A percentile compares a stretch with the other conserved stretches of the same genome.
These are phyloP conservation scores for Cladophialophora chaetospira DNA, from an alignment of 2,329 filamentous ascomycete species.

Conservation along the genomic window DNA sequence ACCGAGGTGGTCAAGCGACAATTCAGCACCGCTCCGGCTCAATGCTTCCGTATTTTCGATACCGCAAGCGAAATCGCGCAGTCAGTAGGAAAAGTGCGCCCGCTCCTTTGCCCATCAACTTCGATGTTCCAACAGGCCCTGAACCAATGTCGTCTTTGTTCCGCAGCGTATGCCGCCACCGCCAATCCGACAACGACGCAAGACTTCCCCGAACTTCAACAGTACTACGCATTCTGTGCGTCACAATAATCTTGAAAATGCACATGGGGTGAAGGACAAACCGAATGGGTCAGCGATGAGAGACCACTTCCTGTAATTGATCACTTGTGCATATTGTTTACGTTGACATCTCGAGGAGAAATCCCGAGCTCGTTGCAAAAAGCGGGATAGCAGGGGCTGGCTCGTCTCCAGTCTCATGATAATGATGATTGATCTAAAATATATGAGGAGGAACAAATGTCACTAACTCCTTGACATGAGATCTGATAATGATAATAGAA, in stretches of 20 bases:
- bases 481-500: conserved; percentile 3
- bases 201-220: too few species aligned
- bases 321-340: neutral
- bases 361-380: conserved; percentile 1
- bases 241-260: too few species aligned
- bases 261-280: too few species aligned
- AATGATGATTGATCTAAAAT: neutral
- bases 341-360: neutral
- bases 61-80: conserved; percentile 8
- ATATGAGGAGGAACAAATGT: neutral
- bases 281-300: neutral
- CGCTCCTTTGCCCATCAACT: conserved; percentile 1
- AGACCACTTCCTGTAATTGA: neutral
- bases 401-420: neutral
- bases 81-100: conserved; percentile 1
- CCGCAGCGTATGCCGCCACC: too few species aligned
- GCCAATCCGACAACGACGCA: too few species aligned
- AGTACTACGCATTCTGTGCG: too few species aligned
- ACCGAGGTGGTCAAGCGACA: too few species aligned
- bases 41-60: conserved; percentile 20
- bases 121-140: conserved; percentile 1
- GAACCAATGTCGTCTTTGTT: too few species aligned
- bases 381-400: neutral
- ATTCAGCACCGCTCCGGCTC: conserved; percentile 6
- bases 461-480: neutral